A percentile compares a stretch with the other conserved stretches of the same genome.
Evolutionary conservation across 129 eudicot genomes (phyloP).

Genomic region (Ambrosia trifida): DNA sequence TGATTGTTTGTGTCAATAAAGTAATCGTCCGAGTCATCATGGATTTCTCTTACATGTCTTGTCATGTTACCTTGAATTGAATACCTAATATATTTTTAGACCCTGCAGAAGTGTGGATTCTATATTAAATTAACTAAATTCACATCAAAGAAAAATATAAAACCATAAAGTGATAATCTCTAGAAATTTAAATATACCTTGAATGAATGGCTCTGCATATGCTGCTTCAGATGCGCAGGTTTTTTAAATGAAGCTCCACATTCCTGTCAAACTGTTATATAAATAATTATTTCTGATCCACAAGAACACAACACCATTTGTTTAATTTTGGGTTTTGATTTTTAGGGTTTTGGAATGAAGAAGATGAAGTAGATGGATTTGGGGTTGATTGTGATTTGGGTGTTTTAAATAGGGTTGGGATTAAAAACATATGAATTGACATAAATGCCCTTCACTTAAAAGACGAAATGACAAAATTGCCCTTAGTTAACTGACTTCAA

Average conservation of each 20-base stretch:
- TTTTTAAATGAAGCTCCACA: slow-evolving; percentile 74
- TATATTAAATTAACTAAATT: slow-evolving; percentile 8
- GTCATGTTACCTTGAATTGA: slow-evolving; percentile 58
- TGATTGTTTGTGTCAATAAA: slow-evolving; percentile 19
- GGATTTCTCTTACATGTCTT: slow-evolving; percentile 74
- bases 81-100: slow-evolving; percentile 14
- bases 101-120: slow-evolving; percentile 45
- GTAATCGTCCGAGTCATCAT: slow-evolving; percentile 32
- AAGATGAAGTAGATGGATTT: no score
- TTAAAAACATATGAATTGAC: no score
- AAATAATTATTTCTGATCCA: no score
- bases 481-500: no score
- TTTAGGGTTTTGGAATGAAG: no score
- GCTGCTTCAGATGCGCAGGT: slow-evolving; percentile 87
- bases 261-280: slow-evolving; percentile 65
- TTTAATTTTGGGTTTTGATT: no score
- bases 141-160: background rate
- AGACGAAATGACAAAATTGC: no score
- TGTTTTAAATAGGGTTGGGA: no score
- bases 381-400: no score
- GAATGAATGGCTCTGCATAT: slow-evolving; percentile 86
- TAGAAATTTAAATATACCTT: slow-evolving; percentile 44
- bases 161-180: background rate
- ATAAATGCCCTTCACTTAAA: no score
- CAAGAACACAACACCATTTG: no score